Conservation (phyloP, 2,329 filamentous ascomycete species). For the Clonostachys rhizophaga region DNA sequence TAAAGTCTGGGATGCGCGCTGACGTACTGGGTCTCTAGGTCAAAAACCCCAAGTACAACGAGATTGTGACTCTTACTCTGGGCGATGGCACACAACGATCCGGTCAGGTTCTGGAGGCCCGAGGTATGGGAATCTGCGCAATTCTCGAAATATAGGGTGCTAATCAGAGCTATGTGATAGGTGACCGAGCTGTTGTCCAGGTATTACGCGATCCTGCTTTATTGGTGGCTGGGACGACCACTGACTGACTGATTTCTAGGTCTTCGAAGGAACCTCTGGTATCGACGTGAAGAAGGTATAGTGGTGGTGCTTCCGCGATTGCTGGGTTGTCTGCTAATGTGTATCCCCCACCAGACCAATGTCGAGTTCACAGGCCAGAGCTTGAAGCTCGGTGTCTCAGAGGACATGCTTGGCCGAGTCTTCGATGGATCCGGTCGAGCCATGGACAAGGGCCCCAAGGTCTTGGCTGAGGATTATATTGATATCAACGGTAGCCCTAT, state of each 20-base stretch:
- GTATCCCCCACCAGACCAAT: conserved; percentile 62
- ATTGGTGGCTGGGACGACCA: conserved; percentile 1
- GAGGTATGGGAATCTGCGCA: conserved; percentile 57
- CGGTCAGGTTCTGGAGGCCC: conserved; percentile 94
- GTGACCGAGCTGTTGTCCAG: conserved; percentile 92
- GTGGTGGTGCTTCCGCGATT: neutral
- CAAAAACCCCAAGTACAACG: conserved; percentile 96
- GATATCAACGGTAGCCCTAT: conserved; percentile 99
- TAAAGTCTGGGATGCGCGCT: conserved; percentile 5
- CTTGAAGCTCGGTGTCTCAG: conserved; percentile 96
- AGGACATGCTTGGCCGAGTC: conserved; percentile 98
- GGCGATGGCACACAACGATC: conserved; percentile 92
- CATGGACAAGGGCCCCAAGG: conserved; percentile 98
- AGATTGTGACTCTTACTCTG: conserved; percentile 93
- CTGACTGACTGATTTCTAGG: conserved; percentile 45
- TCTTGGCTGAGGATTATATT: conserved; percentile 94
- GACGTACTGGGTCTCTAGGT: conserved; percentile 51
- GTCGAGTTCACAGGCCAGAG: conserved; percentile 97
- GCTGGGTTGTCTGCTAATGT: neutral
- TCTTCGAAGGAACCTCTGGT: conserved; percentile 94
- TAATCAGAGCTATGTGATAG: conserved; percentile 36
- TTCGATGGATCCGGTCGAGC: conserved; percentile 97
- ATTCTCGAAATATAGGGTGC: neutral
- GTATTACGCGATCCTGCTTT: conserved; percentile 40
- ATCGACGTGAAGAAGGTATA: conserved; percentile 98